Conservation (phyloP, 2,329 filamentous ascomycete genomes). For the Pseudogymnoascus sp. region DNA sequence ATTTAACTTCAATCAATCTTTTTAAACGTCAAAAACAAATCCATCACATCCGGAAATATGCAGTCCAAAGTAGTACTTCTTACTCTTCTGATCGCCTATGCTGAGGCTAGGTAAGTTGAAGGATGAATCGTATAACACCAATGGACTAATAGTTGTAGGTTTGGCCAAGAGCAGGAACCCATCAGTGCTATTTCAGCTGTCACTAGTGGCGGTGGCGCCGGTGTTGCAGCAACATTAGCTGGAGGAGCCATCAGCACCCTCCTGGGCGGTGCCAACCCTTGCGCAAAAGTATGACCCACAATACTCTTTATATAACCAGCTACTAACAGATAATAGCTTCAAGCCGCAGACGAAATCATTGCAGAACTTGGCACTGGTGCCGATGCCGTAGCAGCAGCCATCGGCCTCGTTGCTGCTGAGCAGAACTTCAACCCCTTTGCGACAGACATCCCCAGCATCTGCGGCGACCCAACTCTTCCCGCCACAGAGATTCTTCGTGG, state of each 20-base stretch:
- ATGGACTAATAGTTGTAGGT: slow-evolving; percentile 25
- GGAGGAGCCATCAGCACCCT: slow-evolving; percentile 53
- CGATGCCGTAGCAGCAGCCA: slow-evolving; percentile 53
- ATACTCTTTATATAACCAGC: neutral
- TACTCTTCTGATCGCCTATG: slow-evolving; percentile 21
- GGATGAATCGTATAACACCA: neutral
- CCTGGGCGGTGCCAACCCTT: slow-evolving; percentile 56
- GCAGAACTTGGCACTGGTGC: slow-evolving; percentile 49
- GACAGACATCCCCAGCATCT: slow-evolving; percentile 51
- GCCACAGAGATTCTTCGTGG: slow-evolving; percentile 52
- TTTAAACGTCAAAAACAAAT: slow-evolving; percentile 1
- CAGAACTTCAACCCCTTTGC: slow-evolving; percentile 66
- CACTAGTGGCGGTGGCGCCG: slow-evolving; percentile 45
- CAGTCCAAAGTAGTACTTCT: slow-evolving; percentile 22
- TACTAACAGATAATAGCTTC: slow-evolving; percentile 37
- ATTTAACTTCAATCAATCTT: slow-evolving; percentile 11
- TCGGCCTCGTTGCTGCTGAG: slow-evolving; percentile 56
- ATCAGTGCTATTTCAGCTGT: slow-evolving; percentile 47
- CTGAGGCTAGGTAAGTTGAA: slow-evolving; percentile 26
- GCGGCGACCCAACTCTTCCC: slow-evolving; percentile 53
- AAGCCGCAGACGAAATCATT: slow-evolving; percentile 56
- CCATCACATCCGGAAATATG: slow-evolving; percentile 18
- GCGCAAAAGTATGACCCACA: slow-evolving; percentile 43
- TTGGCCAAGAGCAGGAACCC: slow-evolving; percentile 56
- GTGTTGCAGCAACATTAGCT: slow-evolving; percentile 54